Percentiles rank a stretch among this genome's conserved stretches.
Conservation (phyloP, 805 yeast genomes). For the Candida xyloterini region DNA sequence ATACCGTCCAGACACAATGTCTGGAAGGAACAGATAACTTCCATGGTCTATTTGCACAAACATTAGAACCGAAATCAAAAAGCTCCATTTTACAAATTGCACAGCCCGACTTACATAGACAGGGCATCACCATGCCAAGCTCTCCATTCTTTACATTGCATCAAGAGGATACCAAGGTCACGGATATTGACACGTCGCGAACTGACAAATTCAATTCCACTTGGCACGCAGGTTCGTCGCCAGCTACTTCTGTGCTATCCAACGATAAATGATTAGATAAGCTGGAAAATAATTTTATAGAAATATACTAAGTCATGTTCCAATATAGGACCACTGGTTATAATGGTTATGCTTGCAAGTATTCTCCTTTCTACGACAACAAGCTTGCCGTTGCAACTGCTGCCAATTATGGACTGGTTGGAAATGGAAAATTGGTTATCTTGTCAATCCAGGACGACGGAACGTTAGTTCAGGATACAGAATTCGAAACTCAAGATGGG, state of each 20-base stretch:
- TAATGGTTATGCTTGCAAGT: conserved; percentile 83
- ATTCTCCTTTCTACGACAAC: conserved; percentile 90
- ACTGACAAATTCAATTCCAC: conserved; percentile 22
- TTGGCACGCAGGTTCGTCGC: conserved; percentile 29
- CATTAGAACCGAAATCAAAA: conserved; percentile 4
- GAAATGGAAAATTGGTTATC: conserved; percentile 80
- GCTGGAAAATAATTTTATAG: conserved; percentile 7
- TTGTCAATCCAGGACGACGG: conserved; percentile 71
- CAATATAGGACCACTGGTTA: conserved; percentile 72
- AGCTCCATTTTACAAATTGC: background rate
- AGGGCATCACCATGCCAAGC: conserved; percentile 30
- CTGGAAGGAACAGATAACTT: conserved; percentile 15
- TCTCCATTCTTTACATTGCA: conserved; percentile 30
- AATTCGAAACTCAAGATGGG: conserved; percentile 92
- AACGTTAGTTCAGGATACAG: conserved; percentile 45
- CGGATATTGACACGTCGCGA: conserved; percentile 21
- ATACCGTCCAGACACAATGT: conserved; percentile 28
- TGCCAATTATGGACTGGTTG: conserved; percentile 91
- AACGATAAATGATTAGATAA: conserved; percentile 12
- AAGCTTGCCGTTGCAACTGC: conserved; percentile 87
- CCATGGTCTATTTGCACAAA: conserved; percentile 7
- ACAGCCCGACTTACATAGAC: conserved; percentile 10
- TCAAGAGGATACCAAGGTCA: conserved; percentile 13
- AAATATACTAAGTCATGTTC: conserved; percentile 47
- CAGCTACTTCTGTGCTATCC: conserved; percentile 25